Conservation (phyloP, 805 yeast species). For the Kodamaea lidongshanica region DNA sequence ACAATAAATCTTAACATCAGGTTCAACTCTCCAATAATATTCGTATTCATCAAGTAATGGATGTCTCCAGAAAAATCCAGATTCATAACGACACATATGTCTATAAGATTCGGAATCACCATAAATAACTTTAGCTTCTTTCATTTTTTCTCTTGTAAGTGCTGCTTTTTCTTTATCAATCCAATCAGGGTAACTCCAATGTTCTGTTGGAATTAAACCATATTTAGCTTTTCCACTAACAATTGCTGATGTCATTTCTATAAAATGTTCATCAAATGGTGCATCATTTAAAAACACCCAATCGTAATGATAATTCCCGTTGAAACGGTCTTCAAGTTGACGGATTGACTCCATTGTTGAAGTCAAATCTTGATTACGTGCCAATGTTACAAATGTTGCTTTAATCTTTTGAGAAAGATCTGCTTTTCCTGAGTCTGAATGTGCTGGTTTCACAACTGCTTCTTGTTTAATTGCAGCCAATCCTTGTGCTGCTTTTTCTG, state of each 20-base stretch:
- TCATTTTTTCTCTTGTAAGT: conserved; percentile 53
- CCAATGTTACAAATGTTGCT: conserved; percentile 78
- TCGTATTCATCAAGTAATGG: conserved; percentile 69
- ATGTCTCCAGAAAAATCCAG: conserved; percentile 84
- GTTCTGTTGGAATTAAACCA: conserved; percentile 75
- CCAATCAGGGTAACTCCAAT: conserved; percentile 85
- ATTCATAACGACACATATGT: conserved; percentile 90
- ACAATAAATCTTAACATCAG: conserved; percentile 73
- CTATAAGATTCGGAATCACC: conserved; percentile 74
- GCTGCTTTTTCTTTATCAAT: conserved; percentile 73
- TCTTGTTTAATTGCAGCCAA: conserved; percentile 11
- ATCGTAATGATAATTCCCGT: conserved; percentile 72
- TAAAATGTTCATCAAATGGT: conserved; percentile 77
- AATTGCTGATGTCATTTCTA: conserved; percentile 54
- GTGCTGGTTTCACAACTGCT: conserved; percentile 9
- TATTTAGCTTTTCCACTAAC: conserved; percentile 73
- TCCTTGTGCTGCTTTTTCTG: conserved; percentile 7
- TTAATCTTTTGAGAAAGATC: conserved; percentile 37
- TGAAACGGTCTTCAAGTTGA: conserved; percentile 85
- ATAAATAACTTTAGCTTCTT: conserved; percentile 52
- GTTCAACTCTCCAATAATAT: conserved; percentile 95
- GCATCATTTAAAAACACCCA: conserved; percentile 95
- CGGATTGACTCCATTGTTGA: conserved; percentile 59
- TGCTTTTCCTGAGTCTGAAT: conserved; percentile 4
- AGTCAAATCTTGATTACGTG: conserved; percentile 68